phyloP scores from a whole-genome alignment of 805 yeast species.

The Ogataea ramenticola region DNA sequence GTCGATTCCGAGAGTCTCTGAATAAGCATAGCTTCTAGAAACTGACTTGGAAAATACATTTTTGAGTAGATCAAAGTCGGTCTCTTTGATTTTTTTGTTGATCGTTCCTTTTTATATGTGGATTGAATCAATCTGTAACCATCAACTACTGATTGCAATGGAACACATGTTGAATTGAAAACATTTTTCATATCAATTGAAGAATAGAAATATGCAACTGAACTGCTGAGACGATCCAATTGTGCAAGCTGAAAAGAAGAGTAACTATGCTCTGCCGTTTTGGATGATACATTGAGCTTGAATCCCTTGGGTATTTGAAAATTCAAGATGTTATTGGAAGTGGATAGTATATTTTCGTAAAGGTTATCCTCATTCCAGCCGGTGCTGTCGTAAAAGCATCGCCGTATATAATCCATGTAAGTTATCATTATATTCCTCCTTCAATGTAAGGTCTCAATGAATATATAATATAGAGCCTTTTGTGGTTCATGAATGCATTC shows the following conservation, averaged over 20 bases:
- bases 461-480: too few relatives aligned
- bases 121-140: constrained; percentile 50
- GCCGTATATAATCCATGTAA: constrained; percentile 82
- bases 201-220: constrained; percentile 74
- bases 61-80: constrained; percentile 69
- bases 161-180: constrained; percentile 41
- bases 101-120: neutral
- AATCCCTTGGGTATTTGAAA: constrained; percentile 67
- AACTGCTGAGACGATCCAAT: constrained; percentile 62
- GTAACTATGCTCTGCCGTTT: constrained; percentile 61
- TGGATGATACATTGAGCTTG: constrained; percentile 60
- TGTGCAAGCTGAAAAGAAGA: constrained; percentile 67
- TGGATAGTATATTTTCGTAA: constrained; percentile 68
- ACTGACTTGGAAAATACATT: constrained; percentile 80
- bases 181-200: constrained; percentile 49
- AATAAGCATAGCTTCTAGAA: constrained; percentile 80
- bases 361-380: constrained; percentile 77
- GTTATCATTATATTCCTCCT: constrained; percentile 45
- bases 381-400: constrained; percentile 61
- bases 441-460: too few relatives aligned
- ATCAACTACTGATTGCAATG: constrained; percentile 60
- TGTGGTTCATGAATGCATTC: too few relatives aligned
- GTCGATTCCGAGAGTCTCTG: constrained; percentile 50
- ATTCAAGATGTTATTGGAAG: constrained; percentile 62
- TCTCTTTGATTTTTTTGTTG: constrained; percentile 1